These are phyloP conservation scores for Colletotrichum karsti DNA, from an alignment of 2,329 filamentous ascomycete species.

Conservation along the genomic window DNA sequence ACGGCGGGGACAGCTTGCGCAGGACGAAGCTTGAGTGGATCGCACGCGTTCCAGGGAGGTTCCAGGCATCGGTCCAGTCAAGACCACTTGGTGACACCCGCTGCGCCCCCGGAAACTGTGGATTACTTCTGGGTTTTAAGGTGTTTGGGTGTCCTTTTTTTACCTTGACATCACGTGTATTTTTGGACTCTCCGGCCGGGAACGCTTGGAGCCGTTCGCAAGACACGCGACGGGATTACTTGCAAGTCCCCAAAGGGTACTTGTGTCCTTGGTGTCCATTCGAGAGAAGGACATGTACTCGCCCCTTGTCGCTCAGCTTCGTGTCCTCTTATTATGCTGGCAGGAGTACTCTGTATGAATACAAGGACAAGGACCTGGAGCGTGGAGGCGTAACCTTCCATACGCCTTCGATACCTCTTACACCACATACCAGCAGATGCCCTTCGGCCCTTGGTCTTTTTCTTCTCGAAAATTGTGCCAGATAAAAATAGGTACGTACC, in stretches of 20 bases:
- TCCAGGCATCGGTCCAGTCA: background rate
- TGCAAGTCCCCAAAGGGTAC: background rate
- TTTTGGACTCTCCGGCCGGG: slow-evolving; percentile 4
- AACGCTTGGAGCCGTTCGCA: slow-evolving; percentile 12
- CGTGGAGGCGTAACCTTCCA: background rate
- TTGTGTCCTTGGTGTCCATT: background rate
- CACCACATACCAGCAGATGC: background rate
- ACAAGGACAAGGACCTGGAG: background rate
- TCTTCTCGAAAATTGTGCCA: background rate
- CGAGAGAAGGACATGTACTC: background rate
- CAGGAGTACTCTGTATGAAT: background rate
- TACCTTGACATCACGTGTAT: slow-evolving; percentile 2
- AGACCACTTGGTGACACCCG: slow-evolving; percentile 11
- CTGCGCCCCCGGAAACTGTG: slow-evolving; percentile 8
- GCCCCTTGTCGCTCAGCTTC: background rate
- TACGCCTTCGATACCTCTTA: background rate
- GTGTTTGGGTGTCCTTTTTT: background rate
- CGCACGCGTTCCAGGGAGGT: background rate
- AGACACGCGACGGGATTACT: slow-evolving; percentile 1
- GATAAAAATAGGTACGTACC: background rate
- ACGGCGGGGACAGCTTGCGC: slow-evolving; percentile 7
- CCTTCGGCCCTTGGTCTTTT: background rate
- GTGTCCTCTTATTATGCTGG: background rate
- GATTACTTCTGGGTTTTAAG: background rate
- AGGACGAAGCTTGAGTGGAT: slow-evolving; percentile 6